A percentile compares a stretch with the other conserved stretches of the same genome.
These are phyloP conservation scores for Tricholoma sp. DNA, from an alignment of 768 basidiomycete genomes.

Conservation along the genomic window DNA sequence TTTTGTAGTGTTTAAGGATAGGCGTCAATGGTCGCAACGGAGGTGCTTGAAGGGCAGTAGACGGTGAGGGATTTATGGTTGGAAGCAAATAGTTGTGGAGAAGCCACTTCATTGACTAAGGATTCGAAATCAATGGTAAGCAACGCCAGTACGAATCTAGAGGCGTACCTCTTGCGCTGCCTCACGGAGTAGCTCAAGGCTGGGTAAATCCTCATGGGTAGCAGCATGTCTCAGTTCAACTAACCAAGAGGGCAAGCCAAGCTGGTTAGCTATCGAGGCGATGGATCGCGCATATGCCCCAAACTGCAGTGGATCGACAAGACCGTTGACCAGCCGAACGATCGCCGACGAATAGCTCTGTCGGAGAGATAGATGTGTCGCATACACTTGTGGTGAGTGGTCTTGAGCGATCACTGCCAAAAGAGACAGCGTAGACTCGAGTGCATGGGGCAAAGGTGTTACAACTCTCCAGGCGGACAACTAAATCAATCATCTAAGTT, in stretches of 20 bases:
- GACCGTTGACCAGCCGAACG: conserved; percentile 87
- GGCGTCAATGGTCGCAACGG: conserved; percentile 57
- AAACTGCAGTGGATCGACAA: conserved; percentile 91
- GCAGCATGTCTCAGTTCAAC: conserved; percentile 93
- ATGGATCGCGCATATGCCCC: conserved; percentile 90
- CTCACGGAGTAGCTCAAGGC: conserved; percentile 71
- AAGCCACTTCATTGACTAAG: conserved; percentile 78
- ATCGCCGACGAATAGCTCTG: conserved; percentile 79
- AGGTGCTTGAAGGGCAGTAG: conserved; percentile 23
- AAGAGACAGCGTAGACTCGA: conserved; percentile 67
- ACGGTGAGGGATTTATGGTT: conserved; percentile 51
- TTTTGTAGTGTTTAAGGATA: conserved; percentile 70
- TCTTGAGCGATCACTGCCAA: conserved; percentile 60
- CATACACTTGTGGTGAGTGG: conserved; percentile 15
- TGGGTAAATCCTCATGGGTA: conserved; percentile 93
- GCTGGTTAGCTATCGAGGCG: conserved; percentile 77
- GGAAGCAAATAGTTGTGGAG: conserved; percentile 82
- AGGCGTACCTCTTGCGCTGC: conserved; percentile 60
- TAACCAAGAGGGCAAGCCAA: conserved; percentile 82
- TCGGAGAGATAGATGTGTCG: conserved; percentile 49
- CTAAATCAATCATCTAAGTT: conserved; percentile 30
- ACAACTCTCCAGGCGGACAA: conserved; percentile 77
- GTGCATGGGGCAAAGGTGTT: conserved; percentile 72
- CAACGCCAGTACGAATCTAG: background rate
- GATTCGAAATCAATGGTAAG: conserved; percentile 4